phyloP scores from a whole-genome alignment of 257 asterid genomes.

The Henckelia pumila region DNA sequence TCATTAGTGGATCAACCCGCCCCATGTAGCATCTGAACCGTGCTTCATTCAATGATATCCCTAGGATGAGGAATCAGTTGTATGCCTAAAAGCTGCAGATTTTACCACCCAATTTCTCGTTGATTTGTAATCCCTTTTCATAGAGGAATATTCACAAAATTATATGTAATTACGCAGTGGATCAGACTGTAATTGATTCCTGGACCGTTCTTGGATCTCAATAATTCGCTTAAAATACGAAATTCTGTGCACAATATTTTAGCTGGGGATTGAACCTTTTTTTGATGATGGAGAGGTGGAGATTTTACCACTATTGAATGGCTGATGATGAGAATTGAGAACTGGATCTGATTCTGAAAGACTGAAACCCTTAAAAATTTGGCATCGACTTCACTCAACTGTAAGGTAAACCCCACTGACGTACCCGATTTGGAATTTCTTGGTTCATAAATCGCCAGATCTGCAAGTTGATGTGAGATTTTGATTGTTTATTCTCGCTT shows the following conservation, averaged over 20 bases:
- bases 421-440: slow-evolving; percentile 31
- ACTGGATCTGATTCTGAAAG: slow-evolving; percentile 43
- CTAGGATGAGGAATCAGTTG: neutral
- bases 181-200: slow-evolving; percentile 31
- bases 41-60: neutral
- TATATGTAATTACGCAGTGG: neutral
- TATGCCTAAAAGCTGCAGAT: neutral
- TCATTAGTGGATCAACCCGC: neutral
- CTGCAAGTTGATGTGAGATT: slow-evolving; percentile 21
- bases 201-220: slow-evolving; percentile 28
- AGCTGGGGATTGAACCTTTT: neutral
- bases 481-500: slow-evolving; percentile 12
- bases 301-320: neutral
- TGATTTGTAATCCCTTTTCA: neutral
- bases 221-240: slow-evolving; percentile 24
- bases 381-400: slow-evolving; percentile 43
- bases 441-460: slow-evolving; percentile 33
- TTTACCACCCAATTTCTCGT: neutral
- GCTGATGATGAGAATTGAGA: slow-evolving; percentile 38
- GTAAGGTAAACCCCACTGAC: slow-evolving; percentile 44
- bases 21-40: neutral
- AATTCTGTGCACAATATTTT: slow-evolving; percentile 15
- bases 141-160: neutral
- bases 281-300: slow-evolving; percentile 24
- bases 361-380: slow-evolving; percentile 44